Evolutionary conservation across 2,329 filamentous ascomycete species (phyloP).

Genomic region (Arthrocladium fulminans): DNA sequence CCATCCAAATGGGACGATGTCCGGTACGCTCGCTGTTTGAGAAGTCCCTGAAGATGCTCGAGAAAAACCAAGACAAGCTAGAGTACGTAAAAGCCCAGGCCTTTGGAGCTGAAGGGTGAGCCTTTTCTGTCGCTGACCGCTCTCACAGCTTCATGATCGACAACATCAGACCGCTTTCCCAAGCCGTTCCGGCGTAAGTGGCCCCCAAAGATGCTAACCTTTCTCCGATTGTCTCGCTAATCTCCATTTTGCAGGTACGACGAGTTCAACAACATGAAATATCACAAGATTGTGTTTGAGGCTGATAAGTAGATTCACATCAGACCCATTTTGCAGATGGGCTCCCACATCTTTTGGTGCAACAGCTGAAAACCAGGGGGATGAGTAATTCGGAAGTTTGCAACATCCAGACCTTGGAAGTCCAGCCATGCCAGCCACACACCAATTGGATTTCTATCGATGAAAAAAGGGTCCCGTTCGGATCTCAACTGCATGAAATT

Average conservation of each 20-base stretch:
- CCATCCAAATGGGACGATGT: slow-evolving; percentile 10
- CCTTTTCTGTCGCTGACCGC: neutral
- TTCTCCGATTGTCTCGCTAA: neutral
- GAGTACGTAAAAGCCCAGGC: slow-evolving; percentile 1
- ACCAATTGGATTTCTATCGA: neutral
- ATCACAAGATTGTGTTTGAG: slow-evolving; percentile 12
- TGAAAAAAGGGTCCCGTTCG: neutral
- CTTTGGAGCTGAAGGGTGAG: neutral
- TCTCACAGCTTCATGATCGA: slow-evolving; percentile 10
- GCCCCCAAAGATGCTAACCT: neutral
- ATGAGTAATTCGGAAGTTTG: no score
- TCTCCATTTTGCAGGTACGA: slow-evolving; percentile 7
- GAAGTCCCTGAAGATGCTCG: slow-evolving; percentile 5
- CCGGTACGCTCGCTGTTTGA: slow-evolving; percentile 9
- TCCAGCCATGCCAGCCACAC: neutral
- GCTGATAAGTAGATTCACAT: slow-evolving; percentile 7
- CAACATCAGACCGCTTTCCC: slow-evolving; percentile 10
- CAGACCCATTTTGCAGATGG: neutral
- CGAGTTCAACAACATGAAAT: slow-evolving; percentile 12
- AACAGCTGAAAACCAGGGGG: neutral
- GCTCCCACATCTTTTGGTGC: neutral
- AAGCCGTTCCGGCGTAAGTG: slow-evolving; percentile 12
- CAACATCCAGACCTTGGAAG: neutral
- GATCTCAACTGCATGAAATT: neutral
- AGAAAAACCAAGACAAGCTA: slow-evolving; percentile 10